Evolutionary conservation across 2,329 filamentous ascomycete species (phyloP), one percentile per base, ranked within the genome.

Genomic region (Trichoderma sp.): DNA sequence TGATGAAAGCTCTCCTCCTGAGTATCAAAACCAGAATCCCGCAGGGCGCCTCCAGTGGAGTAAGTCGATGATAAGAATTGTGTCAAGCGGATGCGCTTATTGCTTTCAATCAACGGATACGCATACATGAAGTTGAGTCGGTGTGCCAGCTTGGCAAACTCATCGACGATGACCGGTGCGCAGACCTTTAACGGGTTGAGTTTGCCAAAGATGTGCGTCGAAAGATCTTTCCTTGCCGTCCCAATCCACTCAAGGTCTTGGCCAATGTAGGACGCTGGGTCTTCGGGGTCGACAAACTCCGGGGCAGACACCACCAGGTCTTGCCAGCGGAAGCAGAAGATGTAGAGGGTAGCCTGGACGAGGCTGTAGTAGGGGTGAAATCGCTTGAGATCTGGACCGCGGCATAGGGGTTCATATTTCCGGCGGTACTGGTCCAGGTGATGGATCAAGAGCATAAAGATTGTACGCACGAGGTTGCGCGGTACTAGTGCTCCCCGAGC

Each of bases 321-420:
- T 70, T 93, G 91, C 96, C 96, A 99, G 67, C 96, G 90, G 84
- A 99, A 99, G 83, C 96, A 99, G 77, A 97, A 97, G 69, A 97
- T 95, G 82, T 97, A 97, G 28, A 97, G 86, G 3, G 96, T 84
- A 1, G 94, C 94, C 79, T 97, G 94, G n/a, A 91, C 89, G 59
- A 94, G 89, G 21, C 92, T 90, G 78, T 97, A 97, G 80, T 96
- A 97, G 16, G 91, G 88, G 59, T 90, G 89, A 77, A 95, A 97
- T 58, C 91, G 90, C 71, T 90, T 89, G 68, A 96, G 86, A 77
- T 99, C 94, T 0, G 96, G 96, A 3, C 93, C 94, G 18, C 89
- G 89, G 77, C 94, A 97, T 34, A 85, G 83, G 5, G 86, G 83
- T 77, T 97, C 91, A 77, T 94, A 90, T 58, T 89, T 84, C 16